phyloP scores from a whole-genome alignment of 768 basidiomycete genomes.

The Lentinula sp. region DNA sequence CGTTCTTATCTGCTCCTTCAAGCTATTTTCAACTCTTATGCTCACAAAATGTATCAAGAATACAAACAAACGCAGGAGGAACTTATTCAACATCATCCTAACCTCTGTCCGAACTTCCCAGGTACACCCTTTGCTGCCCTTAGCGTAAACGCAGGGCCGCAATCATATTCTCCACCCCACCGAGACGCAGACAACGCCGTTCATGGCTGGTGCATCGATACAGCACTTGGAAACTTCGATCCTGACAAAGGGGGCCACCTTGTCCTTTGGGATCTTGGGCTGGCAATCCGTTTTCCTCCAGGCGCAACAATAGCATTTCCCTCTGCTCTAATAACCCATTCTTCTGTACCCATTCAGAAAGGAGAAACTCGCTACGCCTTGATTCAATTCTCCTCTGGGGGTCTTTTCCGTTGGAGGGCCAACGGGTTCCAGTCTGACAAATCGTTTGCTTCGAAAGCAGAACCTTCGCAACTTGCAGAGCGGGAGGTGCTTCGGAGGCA shows the following conservation, averaged over 20 bases:
- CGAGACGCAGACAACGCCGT: constrained; percentile 15
- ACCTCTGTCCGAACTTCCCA: constrained; percentile 6
- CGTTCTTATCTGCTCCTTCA: not conserved
- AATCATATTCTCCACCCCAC: constrained; percentile 5
- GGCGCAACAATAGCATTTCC: constrained; percentile 14
- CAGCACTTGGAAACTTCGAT: constrained; percentile 14
- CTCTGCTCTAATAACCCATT: constrained; percentile 9
- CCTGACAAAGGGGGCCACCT: not conserved
- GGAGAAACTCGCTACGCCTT: constrained; percentile 8
- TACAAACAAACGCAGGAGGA: not conserved
- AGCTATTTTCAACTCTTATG: not conserved
- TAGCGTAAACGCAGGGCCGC: constrained; percentile 18
- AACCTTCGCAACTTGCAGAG: no score
- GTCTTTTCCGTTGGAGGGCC: constrained; percentile 12
- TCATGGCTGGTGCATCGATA: constrained; percentile 16
- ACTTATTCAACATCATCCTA: not conserved
- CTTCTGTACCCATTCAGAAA: constrained; percentile 5
- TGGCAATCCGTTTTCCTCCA: constrained; percentile 13
- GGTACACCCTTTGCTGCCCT: constrained; percentile 14
- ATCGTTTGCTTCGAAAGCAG: not conserved
- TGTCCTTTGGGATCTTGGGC: constrained; percentile 7
- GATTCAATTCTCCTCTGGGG: constrained; percentile 11
- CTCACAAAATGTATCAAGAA: not conserved
- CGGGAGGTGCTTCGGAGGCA: no score
- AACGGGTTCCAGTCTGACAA: constrained; percentile 7